Conservation (phyloP, 2,329 filamentous ascomycete genomes). For the Beauveria sp. region DNA sequence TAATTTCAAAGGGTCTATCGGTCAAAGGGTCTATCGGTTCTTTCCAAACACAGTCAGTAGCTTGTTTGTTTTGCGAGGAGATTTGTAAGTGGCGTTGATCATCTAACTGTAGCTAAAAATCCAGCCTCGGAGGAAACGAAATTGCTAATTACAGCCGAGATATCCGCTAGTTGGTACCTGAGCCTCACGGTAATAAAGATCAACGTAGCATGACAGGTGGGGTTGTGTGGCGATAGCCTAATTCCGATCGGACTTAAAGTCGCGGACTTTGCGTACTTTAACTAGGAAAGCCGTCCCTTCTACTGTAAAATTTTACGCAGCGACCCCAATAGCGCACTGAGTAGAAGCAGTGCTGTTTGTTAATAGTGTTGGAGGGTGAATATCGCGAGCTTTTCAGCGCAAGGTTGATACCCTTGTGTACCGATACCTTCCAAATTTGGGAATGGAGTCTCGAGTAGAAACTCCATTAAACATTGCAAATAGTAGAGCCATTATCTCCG, state of each 20-base stretch:
- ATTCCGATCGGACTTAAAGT: background rate
- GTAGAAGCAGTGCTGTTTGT: background rate
- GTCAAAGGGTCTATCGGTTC: background rate
- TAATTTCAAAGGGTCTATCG: background rate
- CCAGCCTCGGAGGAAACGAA: background rate
- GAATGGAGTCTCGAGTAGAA: background rate
- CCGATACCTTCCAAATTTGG: background rate
- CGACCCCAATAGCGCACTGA: background rate
- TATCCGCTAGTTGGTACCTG: background rate
- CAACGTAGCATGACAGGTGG: background rate
- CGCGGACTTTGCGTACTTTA: background rate
- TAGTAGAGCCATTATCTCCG: background rate
- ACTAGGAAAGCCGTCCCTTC: background rate
- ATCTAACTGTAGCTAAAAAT: background rate
- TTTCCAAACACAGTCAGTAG: background rate
- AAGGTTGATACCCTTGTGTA: background rate
- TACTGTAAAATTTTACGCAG: background rate
- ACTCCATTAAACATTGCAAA: background rate
- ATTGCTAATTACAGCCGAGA: background rate
- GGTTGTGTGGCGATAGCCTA: background rate
- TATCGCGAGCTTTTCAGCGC: background rate
- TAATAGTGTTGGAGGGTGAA: background rate
- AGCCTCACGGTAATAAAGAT: background rate
- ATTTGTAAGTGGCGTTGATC: background rate
- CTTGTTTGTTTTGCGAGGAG: background rate